These are phyloP conservation scores for Ziziphus jujuba DNA, from an alignment of 306 rosid species.

Conservation along the genomic window DNA sequence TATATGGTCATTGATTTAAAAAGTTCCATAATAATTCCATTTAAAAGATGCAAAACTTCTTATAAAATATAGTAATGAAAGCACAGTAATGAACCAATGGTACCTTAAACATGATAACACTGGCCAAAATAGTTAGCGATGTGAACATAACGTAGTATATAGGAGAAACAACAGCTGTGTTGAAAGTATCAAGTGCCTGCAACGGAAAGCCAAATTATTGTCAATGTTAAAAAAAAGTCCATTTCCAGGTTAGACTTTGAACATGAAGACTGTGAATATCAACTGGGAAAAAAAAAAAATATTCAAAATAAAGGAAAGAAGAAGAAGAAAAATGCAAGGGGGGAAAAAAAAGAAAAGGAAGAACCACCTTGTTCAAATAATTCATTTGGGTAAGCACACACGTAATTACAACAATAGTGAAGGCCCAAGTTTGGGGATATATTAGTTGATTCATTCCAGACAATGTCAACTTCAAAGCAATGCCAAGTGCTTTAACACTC, in stretches of 20 bases:
- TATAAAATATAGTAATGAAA: neutral
- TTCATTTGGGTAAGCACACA: constrained; percentile 99
- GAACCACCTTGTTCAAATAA: constrained; percentile 85
- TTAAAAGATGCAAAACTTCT: neutral
- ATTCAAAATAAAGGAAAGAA: neutral
- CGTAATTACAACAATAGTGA: constrained; percentile 68
- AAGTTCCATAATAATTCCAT: too few relatives aligned
- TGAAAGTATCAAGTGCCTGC: constrained; percentile 98
- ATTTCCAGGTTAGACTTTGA: neutral
- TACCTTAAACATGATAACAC: constrained; percentile 99
- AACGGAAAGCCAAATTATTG: constrained; percentile 13
- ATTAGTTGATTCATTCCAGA: constrained; percentile 92
- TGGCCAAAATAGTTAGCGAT: constrained; percentile 93
- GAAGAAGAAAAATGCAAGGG: neutral
- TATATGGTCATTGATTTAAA: too few relatives aligned
- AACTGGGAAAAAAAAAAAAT: neutral
- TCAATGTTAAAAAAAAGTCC: too few relatives aligned
- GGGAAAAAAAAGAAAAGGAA: neutral
- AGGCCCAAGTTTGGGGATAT: constrained; percentile 95
- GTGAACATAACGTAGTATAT: constrained; percentile 98
- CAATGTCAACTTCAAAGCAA: constrained; percentile 90
- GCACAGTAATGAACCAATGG: neutral
- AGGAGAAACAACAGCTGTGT: constrained; percentile 99
- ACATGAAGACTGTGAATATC: neutral
- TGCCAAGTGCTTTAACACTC: constrained; percentile 99